Evolutionary conservation across 1,284 basidiomycete species (phyloP), one percentile per base, ranked within the genome.

Genomic region (Ganoderma sinense): DNA sequence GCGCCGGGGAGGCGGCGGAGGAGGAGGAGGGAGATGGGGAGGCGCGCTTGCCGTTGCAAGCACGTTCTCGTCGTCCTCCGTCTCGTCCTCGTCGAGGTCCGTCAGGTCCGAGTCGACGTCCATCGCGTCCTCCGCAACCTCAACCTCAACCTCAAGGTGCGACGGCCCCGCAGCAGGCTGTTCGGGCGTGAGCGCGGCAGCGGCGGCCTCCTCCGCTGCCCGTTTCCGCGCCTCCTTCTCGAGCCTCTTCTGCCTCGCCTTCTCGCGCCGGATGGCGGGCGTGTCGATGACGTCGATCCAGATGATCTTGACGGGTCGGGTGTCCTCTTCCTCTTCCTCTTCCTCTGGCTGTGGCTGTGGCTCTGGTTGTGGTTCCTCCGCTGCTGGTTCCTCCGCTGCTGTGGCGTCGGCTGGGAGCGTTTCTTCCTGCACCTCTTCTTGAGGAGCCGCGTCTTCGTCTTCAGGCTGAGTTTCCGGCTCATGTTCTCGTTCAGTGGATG

Each of bases 251-350:
- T 83, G 84, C 66, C 81, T 77, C 33, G 83, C 82, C 77, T 90
- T 91, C 76, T 87, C 84, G 65, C 86, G 84, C 4, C 91, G 87
- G 43, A 85, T 90, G 6, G 85, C 85, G 43, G 91, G 91, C 0
- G 91, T 90, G 74, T 93, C 92, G 26, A 93, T 81, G 66, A 89
- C 87, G 75, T 93, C 91, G 68, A 93, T 86, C 68, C 91, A 85
- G 64, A 90, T 83, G 66, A 80, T 64, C 23, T 62, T 56, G 14
- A 58, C 61, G 0, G 72, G 70, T 4, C 55, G 58, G 7, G 20
- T 63, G 23, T 73, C 71, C 43, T 70, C 64, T 18, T 73, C 68
- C 59, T 72, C 45, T 14, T 61, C 59, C 7, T 16, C 31, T 33
- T 23, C 13, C 41, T 26, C 26, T 7, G 53, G 53, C 14, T 55